Evolutionary conservation across 208 protist species (phyloP).

Genomic region (Wallacemonas sp.): DNA sequence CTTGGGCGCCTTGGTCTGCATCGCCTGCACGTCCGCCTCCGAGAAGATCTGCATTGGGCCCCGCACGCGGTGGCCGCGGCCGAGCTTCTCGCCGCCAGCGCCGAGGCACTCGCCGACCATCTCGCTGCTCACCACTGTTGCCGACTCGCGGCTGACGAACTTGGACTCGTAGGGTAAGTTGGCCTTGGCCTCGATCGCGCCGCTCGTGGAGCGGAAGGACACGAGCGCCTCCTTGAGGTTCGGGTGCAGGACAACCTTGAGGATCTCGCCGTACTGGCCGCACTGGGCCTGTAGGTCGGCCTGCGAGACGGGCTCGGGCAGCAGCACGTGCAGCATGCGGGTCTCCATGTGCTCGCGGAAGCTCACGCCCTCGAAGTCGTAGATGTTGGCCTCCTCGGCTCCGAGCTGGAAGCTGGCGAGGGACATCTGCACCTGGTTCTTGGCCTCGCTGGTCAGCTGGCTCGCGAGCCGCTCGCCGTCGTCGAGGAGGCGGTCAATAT

Average conservation of each 20-base stretch:
- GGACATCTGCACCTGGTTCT: slow-evolving; percentile 86
- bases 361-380: slow-evolving; percentile 96
- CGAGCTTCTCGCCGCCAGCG: slow-evolving; percentile 71
- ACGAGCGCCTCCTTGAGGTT: slow-evolving; percentile 87
- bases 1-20: slow-evolving; percentile 55
- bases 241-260: slow-evolving; percentile 78
- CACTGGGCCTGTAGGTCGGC: slow-evolving; percentile 71
- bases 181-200: slow-evolving; percentile 82
- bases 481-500: slow-evolving; percentile 97
- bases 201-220: slow-evolving; percentile 70
- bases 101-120: slow-evolving; percentile 81
- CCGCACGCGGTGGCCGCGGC: slow-evolving; percentile 83
- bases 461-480: slow-evolving; percentile 87
- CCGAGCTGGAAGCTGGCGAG: slow-evolving; percentile 94
- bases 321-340: slow-evolving; percentile 70
- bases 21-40: slow-evolving; percentile 60
- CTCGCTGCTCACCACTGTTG: slow-evolving; percentile 78
- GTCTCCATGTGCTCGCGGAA: slow-evolving; percentile 78
- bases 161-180: slow-evolving; percentile 64
- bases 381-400: slow-evolving; percentile 93
- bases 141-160: slow-evolving; percentile 60
- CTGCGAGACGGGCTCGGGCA: slow-evolving; percentile 57
- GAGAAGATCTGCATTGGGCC: slow-evolving; percentile 60
- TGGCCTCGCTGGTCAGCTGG: slow-evolving; percentile 81
- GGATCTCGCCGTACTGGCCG: slow-evolving; percentile 69